These are phyloP conservation scores for Caloboletus firmus DNA, from an alignment of 1,284 basidiomycete genomes.

Conservation along the genomic window DNA sequence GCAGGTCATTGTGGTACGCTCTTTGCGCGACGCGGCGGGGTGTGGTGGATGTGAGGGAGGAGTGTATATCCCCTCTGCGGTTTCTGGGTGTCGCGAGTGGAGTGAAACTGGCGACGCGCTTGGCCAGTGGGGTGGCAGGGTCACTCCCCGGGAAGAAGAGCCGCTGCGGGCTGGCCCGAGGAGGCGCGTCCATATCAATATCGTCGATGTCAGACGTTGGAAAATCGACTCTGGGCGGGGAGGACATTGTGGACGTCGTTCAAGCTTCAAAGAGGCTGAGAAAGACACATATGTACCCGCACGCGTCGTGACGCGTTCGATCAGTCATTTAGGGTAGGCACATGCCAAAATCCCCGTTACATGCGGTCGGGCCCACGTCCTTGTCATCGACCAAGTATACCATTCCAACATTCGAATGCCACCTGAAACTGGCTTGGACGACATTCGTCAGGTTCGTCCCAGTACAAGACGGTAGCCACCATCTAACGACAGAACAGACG, in stretches of 20 bases:
- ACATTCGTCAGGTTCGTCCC: slow-evolving; percentile 29
- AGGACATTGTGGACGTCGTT: slow-evolving; percentile 50
- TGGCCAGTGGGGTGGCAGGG: slow-evolving; percentile 54
- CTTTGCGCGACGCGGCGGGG: slow-evolving; percentile 23
- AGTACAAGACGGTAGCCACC: background rate
- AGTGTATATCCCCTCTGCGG: slow-evolving; percentile 30
- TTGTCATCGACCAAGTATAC: slow-evolving; percentile 4
- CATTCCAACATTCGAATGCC: slow-evolving; percentile 20
- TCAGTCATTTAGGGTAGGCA: slow-evolving; percentile 33
- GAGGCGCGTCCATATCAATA: slow-evolving; percentile 52
- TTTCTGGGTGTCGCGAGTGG: slow-evolving; percentile 28
- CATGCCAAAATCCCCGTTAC: background rate
- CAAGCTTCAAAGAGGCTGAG: background rate
- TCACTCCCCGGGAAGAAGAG: slow-evolving; percentile 35
- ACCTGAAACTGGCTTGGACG: slow-evolving; percentile 20
- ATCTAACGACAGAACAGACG: slow-evolving; percentile 29
- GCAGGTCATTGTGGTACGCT: slow-evolving; percentile 24
- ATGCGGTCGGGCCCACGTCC: background rate
- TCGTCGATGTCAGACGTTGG: slow-evolving; percentile 61
- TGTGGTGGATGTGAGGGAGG: slow-evolving; percentile 26
- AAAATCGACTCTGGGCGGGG: slow-evolving; percentile 65
- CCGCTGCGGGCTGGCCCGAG: slow-evolving; percentile 20
- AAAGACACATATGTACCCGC: slow-evolving; percentile 21
- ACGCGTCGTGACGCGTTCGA: slow-evolving; percentile 51
- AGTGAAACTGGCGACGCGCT: slow-evolving; percentile 41